phyloP scores from a whole-genome alignment of 306 rosid species.

The Casuarina glauca region DNA sequence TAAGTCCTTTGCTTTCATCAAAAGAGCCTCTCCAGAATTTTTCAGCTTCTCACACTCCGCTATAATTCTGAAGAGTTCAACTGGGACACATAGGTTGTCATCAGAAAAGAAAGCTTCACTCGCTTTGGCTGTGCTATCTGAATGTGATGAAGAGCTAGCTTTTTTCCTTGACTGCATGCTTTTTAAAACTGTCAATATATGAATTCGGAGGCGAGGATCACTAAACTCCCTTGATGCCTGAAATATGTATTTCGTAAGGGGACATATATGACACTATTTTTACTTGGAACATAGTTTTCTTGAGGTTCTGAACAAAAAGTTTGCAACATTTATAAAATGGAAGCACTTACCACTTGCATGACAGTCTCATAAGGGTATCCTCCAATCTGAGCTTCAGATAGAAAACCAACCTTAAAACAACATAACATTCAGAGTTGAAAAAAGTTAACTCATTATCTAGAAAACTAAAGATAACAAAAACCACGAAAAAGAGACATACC shows the following conservation, averaged over 20 bases:
- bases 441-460: slow-evolving; percentile 10
- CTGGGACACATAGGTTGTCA: slow-evolving; percentile 65
- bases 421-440: slow-evolving; percentile 19
- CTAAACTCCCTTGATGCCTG: slow-evolving; percentile 94
- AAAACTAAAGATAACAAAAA: slow-evolving; percentile 20
- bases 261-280: slow-evolving; percentile 27
- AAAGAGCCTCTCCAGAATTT: slow-evolving; percentile 79
- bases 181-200: slow-evolving; percentile 81
- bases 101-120: slow-evolving; percentile 54
- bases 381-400: slow-evolving; percentile 89
- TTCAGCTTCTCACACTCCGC: slow-evolving; percentile 82
- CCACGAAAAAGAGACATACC: slow-evolving; percentile 46
- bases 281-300: not conserved
- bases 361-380: slow-evolving; percentile 83
- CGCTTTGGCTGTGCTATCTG: slow-evolving; percentile 58
- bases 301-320: not conserved
- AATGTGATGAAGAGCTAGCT: slow-evolving; percentile 53
- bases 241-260: slow-evolving; percentile 27
- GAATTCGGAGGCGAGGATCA: slow-evolving; percentile 82
- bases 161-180: slow-evolving; percentile 79
- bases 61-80: slow-evolving; percentile 84
- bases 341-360: slow-evolving; percentile 61
- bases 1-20: slow-evolving; percentile 86
- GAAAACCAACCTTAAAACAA: slow-evolving; percentile 74
- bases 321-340: slow-evolving; percentile 11